A percentile compares a stretch with the other conserved stretches of the same genome.
Conservation (phyloP, 345 rosid genomes). For the Ceriops decandra region DNA sequence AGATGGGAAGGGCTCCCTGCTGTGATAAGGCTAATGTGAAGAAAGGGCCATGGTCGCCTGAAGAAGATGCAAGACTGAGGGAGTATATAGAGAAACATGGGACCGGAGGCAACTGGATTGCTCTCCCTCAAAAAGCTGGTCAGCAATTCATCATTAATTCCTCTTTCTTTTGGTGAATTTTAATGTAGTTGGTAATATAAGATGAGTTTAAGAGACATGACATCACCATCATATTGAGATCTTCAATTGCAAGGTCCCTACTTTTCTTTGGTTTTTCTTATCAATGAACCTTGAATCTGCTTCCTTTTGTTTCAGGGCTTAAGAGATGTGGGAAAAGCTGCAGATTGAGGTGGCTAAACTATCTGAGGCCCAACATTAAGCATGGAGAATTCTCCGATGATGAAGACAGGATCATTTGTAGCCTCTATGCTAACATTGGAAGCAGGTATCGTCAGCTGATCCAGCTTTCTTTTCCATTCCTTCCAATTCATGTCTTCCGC, state of each 20-base stretch:
- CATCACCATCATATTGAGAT: too few species aligned
- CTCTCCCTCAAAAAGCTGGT: conserved; percentile 34
- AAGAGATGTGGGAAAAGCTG: conserved; percentile 36
- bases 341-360: conserved; percentile 35
- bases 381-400: conserved; percentile 34
- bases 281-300: not conserved
- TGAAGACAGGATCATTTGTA: conserved; percentile 32
- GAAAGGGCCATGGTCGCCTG: conserved; percentile 36
- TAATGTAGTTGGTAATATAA: not conserved
- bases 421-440: conserved; percentile 32
- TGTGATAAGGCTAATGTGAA: conserved; percentile 29
- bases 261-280: not conserved
- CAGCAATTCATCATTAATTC: not conserved
- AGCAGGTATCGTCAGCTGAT: conserved; percentile 20
- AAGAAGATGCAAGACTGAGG: conserved; percentile 29
- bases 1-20: conserved; percentile 35
- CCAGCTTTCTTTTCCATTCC: not conserved
- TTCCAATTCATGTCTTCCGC: not conserved
- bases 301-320: conserved; percentile 17
- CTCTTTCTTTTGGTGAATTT: not conserved
- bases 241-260: not conserved
- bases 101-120: conserved; percentile 30
- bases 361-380: conserved; percentile 32
- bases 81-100: conserved; percentile 26
- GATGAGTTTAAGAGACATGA: not conserved